phyloP scores from a whole-genome alignment of 331 rosid genomes.

The Arachis monticola region DNA sequence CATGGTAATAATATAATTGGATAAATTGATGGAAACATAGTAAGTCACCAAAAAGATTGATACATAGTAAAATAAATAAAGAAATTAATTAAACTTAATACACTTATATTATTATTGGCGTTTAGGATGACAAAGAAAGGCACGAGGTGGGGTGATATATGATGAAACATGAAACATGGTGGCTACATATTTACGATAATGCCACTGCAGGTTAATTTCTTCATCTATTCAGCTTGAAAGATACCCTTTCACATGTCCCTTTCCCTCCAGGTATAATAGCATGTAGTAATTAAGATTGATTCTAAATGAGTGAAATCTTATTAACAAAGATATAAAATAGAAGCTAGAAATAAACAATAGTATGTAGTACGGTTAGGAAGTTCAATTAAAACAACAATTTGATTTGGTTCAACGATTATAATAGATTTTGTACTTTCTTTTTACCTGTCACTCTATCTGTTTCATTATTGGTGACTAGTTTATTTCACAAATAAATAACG shows the following conservation, averaged over 20 bases:
- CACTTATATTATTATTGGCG: too few relatives aligned
- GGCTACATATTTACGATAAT: slow-evolving; percentile 28
- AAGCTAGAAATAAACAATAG: background rate
- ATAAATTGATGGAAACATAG: too few relatives aligned
- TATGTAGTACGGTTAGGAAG: too few relatives aligned
- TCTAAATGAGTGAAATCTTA: background rate
- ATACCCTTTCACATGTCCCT: slow-evolving; percentile 47
- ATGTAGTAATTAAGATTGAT: background rate
- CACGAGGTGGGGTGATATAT: slow-evolving; percentile 40
- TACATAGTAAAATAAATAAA: too few relatives aligned
- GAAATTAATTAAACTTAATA: too few relatives aligned
- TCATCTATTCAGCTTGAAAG: background rate
- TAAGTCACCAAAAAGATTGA: too few relatives aligned
- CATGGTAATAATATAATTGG: too few relatives aligned
- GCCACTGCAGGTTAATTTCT: slow-evolving; percentile 1
- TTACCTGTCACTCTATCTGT: background rate
- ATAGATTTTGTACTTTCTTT: background rate
- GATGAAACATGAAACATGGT: slow-evolving; percentile 17
- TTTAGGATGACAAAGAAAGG: slow-evolving; percentile 26
- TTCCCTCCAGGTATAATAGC: slow-evolving; percentile 33
- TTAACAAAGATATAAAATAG: background rate
- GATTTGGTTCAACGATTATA: slow-evolving; percentile 11
- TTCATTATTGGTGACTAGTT: background rate
- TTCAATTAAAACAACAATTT: background rate
- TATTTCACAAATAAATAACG: background rate